Base-by-base conservation (phyloP, 2,329 filamentous ascomycete genomes). In the Claviceps sorghi region DNA sequence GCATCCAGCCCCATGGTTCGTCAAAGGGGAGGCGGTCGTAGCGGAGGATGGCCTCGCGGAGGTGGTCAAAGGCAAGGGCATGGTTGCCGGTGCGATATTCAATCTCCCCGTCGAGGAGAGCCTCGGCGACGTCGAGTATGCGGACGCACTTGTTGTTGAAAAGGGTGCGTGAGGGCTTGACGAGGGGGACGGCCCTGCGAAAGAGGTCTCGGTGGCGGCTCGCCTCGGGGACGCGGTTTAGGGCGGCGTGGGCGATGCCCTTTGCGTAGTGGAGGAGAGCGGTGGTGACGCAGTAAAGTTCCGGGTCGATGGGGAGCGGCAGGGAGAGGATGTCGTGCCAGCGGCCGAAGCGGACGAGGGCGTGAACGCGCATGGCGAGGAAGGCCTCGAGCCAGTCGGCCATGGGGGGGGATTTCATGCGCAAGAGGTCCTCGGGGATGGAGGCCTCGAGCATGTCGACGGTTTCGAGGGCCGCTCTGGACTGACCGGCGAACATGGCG, bases 1-100 rank as follows among this genome's bases (percentile, higher is more conserved):
- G 82, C 83, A 88, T 87, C 84, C 84, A 88, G 0, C 82, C 82
- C 84, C 84, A 88, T 0, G 85, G 85, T 62, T 89, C 85, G 48
- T 83, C 81, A 55, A 86, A 88, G 0, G 79, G 79, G 30, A 88
- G 71, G 0, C 63, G 65, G 58, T 86, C 83, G 56, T 86, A 82
- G 2, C 77, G 71, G 1, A 67, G 61, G 22, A 86, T 78, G 0
- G 83, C 75, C 11, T 68, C 69, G 1, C 75, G 72, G 2, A 89
- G 68, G 50, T 78, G 72, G 3, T 66, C 60, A 60, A 86, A 88
- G 0, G 84, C 84, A 0, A 62, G 48, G 0, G 79, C 73, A 51
- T 76, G 74, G 49, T 83, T 75, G 0, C 74, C 75, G 3, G 71
- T 70, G 1, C 86, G 80, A 59, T 89, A 91, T 51, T 82, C 80